Evolutionary conservation across 306 rosid species (phyloP), one percentile per base, ranked within the genome.

Genomic region (Lathyrus sativus): DNA sequence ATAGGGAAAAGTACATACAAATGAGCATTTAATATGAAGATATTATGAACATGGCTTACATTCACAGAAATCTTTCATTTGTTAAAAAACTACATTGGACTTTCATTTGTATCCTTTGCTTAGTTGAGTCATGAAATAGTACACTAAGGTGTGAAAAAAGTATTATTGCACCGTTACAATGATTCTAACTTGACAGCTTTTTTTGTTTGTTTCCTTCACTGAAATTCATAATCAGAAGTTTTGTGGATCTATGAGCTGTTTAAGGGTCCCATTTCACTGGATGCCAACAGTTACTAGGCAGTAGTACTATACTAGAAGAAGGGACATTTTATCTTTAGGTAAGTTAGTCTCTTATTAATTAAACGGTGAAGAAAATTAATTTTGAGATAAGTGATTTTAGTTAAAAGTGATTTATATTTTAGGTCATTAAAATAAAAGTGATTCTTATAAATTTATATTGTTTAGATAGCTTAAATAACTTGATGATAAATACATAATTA

Each of bases 241-340:
- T 74, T 62, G 66, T 74, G 69, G 83, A 79, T 56, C 59, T 63
- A 24, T 69, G 63, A 74, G 69, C 63, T 69, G 69, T 68, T 79
- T 65, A 28, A 53, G 79, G 78, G 76, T 56, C 79, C 76, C 76
- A 64, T 79, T 19, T 13, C n/a, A 55, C 60, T 74, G 1, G 11
- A 24, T 53, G n/a, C 59, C 14, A 19, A 53, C 33, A 24, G 35
- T 51, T 17, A 49, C 6, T 49, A 49, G 56, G 3, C 6, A 13
- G 18, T n/a, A 15, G 9, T 35, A 44, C 48, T 43, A 43, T 3
- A 43, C 17, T 3, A 11, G 48, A 43, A 12, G 48, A 44, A 26
- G 3, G 29, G 3, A 26, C 29, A 26, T 26, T 26, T 26, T 26
- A 26, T 26, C 29, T 26, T 26, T 26, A 2, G 29, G 29, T 26